Conservation (phyloP, 345 rosid species). For the Firmiana major region DNA sequence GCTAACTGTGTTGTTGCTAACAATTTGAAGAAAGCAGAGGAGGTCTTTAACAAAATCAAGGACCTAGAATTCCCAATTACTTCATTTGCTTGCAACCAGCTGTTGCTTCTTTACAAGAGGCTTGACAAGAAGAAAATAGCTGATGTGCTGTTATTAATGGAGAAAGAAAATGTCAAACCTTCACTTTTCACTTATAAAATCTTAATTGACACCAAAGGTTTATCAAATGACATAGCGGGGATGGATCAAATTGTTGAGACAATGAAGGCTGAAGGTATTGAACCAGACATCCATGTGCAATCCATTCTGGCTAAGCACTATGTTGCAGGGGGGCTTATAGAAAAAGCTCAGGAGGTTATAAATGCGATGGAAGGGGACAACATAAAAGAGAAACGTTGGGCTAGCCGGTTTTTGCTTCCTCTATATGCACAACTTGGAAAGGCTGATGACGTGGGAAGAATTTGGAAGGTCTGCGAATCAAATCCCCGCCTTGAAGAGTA, state of each 20-base stretch:
- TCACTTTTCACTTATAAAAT: conserved; percentile 66
- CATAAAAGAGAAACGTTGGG: conserved; percentile 50
- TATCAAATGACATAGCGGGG: conserved; percentile 65
- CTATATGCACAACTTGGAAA: conserved; percentile 74
- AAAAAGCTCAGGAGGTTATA: conserved; percentile 64
- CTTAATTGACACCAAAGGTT: conserved; percentile 76
- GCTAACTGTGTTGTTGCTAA: conserved; percentile 53
- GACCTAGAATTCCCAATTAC: conserved; percentile 64
- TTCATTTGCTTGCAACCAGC: conserved; percentile 81
- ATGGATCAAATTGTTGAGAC: conserved; percentile 84
- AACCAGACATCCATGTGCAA: conserved; percentile 46
- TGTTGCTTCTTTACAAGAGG: conserved; percentile 85
- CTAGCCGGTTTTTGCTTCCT: conserved; percentile 52
- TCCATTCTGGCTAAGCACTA: conserved; percentile 68
- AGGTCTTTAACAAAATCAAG: conserved; percentile 78
- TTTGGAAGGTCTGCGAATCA: conserved; percentile 74
- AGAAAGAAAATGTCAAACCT: conserved; percentile 87
- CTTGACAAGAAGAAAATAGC: conserved; percentile 81
- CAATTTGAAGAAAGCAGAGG: conserved; percentile 64
- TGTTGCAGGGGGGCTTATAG: conserved; percentile 50
- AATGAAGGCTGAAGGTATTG: conserved; percentile 83
- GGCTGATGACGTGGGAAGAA: conserved; percentile 68
- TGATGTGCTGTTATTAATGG: conserved; percentile 82
- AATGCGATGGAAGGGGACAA: conserved; percentile 86
- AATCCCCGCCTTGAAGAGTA: conserved; percentile 52